A percentile compares a stretch with the other conserved stretches of the same genome.
phyloP scores from a whole-genome alignment of 1,284 basidiomycete species.

The Leccinum fallax region DNA sequence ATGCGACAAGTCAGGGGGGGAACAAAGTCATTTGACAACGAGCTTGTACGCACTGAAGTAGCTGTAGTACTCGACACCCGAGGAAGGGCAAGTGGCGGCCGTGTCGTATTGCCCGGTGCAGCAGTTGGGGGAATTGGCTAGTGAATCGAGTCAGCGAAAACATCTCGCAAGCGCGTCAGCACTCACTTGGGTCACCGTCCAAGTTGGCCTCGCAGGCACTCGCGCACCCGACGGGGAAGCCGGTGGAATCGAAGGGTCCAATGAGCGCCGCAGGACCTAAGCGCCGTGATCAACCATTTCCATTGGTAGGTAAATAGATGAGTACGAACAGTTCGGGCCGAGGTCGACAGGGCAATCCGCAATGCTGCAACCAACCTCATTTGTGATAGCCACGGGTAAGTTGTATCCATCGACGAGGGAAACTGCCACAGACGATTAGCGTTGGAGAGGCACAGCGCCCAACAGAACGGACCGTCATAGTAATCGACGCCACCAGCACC shows the following conservation, averaged over 20 bases:
- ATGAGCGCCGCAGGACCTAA: constrained; percentile 44
- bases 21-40: not conserved
- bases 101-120: constrained; percentile 43
- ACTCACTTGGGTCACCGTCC: constrained; percentile 40
- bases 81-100: constrained; percentile 44
- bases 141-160: not conserved
- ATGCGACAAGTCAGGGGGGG: constrained; percentile 2
- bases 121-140: constrained; percentile 40
- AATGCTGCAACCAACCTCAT: constrained; percentile 41
- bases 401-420: constrained; percentile 49
- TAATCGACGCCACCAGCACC: constrained; percentile 24
- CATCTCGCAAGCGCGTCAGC: not conserved
- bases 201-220: constrained; percentile 51
- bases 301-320: not conserved
- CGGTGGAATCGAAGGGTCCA: constrained; percentile 45
- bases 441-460: too few relatives aligned
- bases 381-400: constrained; percentile 47
- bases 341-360: constrained; percentile 49
- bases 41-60: constrained; percentile 44
- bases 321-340: constrained; percentile 40
- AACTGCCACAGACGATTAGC: not conserved
- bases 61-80: constrained; percentile 46
- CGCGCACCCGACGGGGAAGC: constrained; percentile 51
- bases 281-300: not conserved
- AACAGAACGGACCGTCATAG: constrained; percentile 27